A percentile compares a stretch with the other conserved stretches of the same genome.
Conservation (phyloP, 441 rosid species). For the Corymbia citriodora region DNA sequence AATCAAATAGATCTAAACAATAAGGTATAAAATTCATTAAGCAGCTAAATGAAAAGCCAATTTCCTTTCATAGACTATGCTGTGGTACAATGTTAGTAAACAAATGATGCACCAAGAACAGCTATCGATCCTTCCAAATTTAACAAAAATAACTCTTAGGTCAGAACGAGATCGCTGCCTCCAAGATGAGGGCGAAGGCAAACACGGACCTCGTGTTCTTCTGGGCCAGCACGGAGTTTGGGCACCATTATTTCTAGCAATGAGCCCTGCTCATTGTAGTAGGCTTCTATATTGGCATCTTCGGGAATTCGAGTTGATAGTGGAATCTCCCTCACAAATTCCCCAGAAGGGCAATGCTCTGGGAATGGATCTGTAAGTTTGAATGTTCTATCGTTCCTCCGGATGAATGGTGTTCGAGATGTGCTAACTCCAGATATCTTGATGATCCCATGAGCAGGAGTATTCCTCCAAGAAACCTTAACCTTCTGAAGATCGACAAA, state of each 20-base stretch:
- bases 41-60: background rate
- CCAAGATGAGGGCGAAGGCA: slow-evolving; percentile 61
- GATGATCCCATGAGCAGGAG: slow-evolving; percentile 48
- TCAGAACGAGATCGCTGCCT: slow-evolving; percentile 53
- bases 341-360: slow-evolving; percentile 72
- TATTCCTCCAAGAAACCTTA: slow-evolving; percentile 69
- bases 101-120: background rate
- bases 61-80: background rate
- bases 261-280: slow-evolving; percentile 53
- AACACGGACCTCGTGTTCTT: slow-evolving; percentile 69
- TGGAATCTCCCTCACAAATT: slow-evolving; percentile 59
- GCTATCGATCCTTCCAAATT: background rate
- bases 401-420: slow-evolving; percentile 45
- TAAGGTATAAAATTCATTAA: background rate
- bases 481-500: slow-evolving; percentile 66
- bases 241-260: slow-evolving; percentile 69
- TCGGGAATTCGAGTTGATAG: slow-evolving; percentile 60
- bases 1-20: background rate
- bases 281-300: slow-evolving; percentile 67
- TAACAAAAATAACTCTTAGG: slow-evolving; percentile 23
- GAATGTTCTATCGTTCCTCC: slow-evolving; percentile 58
- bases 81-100: background rate
- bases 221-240: slow-evolving; percentile 51
- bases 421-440: slow-evolving; percentile 58
- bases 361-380: slow-evolving; percentile 55